These are phyloP conservation scores for Solanum pinnatisectum DNA, from an alignment of 257 asterid species.

Conservation along the genomic window DNA sequence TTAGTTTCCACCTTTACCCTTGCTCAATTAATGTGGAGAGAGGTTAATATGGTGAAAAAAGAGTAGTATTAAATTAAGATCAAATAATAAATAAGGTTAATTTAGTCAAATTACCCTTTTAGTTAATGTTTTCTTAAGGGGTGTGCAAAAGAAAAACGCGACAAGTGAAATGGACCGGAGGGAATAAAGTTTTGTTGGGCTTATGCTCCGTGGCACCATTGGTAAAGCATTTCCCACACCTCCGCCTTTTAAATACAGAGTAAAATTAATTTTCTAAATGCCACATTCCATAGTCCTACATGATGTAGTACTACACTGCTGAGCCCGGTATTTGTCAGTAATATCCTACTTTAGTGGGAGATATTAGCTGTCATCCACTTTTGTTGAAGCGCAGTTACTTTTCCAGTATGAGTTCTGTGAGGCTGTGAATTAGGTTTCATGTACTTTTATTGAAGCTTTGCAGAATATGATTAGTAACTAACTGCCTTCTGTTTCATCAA, in stretches of 20 bases:
- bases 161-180: neutral
- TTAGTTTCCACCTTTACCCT: neutral
- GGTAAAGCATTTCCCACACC: neutral
- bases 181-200: neutral
- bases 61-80: neutral
- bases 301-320: neutral
- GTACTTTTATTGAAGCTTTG: neutral
- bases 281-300: neutral
- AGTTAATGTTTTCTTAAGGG: neutral
- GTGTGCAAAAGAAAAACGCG: neutral
- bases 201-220: neutral
- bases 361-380: neutral
- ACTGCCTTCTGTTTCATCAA: neutral
- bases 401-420: neutral
- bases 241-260: neutral
- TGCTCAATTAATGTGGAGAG: neutral
- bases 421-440: neutral
- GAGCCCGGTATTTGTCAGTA: neutral
- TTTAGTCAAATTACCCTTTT: neutral
- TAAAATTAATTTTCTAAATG: neutral
- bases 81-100: neutral
- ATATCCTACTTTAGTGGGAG: neutral
- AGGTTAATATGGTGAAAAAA: neutral
- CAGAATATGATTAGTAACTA: neutral
- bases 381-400: neutral